Base-by-base conservation (phyloP, 495 filamentous ascomycete species). In the Cercophora scortea region DNA sequence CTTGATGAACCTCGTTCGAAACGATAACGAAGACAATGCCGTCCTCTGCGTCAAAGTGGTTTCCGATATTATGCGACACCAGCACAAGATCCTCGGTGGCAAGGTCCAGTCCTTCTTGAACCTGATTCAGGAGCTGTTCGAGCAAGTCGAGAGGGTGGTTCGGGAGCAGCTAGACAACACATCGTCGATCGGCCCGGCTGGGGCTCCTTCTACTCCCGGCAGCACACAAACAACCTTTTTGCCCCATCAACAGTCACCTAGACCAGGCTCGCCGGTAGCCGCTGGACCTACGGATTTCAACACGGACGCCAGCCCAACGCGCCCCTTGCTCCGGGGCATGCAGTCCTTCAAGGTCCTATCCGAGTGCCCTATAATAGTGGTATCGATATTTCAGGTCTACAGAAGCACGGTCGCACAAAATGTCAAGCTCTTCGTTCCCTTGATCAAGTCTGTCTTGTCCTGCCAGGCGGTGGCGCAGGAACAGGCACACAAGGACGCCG, bases 291-390 rank as follows among this genome's bases (percentile, higher is more conserved):
- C 65, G 38, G 65, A 66, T 38, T 68, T 68, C 9, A 64, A 71
- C 48, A 77, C 84, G 39, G 92, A 97, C 47, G 72, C 91, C 10
- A 84, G 81, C 39, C 88, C 91, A 55, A 90, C 92, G 66, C 83
- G 92, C 51, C 83, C 85, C 19, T 69, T 97, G 19, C 71, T 89
- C 40, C 90, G 86, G 64, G 93, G 94, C 15, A 95, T 96, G 91
- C 87, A 95, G 68, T 96, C 92, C 6, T 99, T 99, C 78, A 99
- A 97, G 68, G 94, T 99, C 35, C 79, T 97, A 13, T 88, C 92
- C 0, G 94, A 99, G 66, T 97, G 91, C 56, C 94, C 94, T 1
- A 99, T 99, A 54, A 96, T 97, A 51, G 94, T 99, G 32, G 94
- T 99, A 15, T 98, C 94, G 8, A 86, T 97, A 56, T 97, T 99